Conservation (phyloP, 805 yeast species). For the Brettanomyces nanus region DNA sequence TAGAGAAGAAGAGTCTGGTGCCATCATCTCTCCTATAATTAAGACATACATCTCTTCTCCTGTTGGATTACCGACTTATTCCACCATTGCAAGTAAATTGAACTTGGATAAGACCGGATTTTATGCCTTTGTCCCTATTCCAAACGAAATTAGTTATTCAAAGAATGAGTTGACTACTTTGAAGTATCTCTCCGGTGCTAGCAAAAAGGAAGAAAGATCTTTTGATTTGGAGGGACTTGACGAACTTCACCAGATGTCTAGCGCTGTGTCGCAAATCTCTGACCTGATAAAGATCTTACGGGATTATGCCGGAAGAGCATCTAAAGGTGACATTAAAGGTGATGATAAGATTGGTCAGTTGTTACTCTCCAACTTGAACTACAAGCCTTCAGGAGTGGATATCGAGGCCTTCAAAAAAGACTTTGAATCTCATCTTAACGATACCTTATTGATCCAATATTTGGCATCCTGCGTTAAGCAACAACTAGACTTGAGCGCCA, state of each 20-base stretch:
- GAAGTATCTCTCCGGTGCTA: conserved; percentile 35
- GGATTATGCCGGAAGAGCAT: conserved; percentile 36
- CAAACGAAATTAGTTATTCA: conserved; percentile 52
- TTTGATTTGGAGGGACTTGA: conserved; percentile 28
- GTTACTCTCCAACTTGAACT: conserved; percentile 49
- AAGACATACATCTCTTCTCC: conserved; percentile 72
- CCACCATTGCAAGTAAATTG: conserved; percentile 27
- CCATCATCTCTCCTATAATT: conserved; percentile 45
- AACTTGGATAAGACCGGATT: conserved; percentile 34
- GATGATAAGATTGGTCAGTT: conserved; percentile 58
- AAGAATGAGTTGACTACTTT: conserved; percentile 53
- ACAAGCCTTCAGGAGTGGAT: conserved; percentile 43
- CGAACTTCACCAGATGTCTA: conserved; percentile 38
- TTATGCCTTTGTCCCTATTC: conserved; percentile 70
- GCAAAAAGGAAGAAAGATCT: conserved; percentile 24
- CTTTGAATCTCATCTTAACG: conserved; percentile 69
- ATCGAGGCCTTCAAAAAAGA: conserved; percentile 46
- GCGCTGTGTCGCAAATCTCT: conserved; percentile 38
- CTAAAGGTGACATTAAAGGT: conserved; percentile 35
- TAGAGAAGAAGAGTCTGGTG: conserved; percentile 34
- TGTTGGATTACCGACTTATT: conserved; percentile 46
- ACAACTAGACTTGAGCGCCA: conserved; percentile 72
- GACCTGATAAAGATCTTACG: conserved; percentile 41
- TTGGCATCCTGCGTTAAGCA: conserved; percentile 78
- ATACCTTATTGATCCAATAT: conserved; percentile 72